Conservation (phyloP, 2,329 filamentous ascomycete species). For the Sordariomycetes sp. region DNA sequence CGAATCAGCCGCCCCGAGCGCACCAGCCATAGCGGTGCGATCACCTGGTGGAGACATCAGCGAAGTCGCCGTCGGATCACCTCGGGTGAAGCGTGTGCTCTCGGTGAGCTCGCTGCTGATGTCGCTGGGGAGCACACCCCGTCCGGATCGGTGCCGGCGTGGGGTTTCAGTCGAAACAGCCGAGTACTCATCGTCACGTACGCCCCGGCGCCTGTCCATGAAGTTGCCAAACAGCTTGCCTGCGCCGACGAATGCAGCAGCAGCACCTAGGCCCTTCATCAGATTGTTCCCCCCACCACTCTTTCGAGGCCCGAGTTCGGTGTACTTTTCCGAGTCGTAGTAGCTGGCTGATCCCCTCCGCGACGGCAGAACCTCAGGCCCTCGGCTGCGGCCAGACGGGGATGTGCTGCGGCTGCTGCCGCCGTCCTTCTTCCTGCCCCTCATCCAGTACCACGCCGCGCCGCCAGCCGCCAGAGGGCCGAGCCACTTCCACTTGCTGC, state of each 20-base stretch:
- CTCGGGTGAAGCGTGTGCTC: slow-evolving; percentile 15
- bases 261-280: slow-evolving; percentile 49
- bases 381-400: slow-evolving; percentile 20
- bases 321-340: slow-evolving; percentile 56
- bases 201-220: slow-evolving; percentile 42
- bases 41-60: slow-evolving; percentile 37
- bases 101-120: slow-evolving; percentile 38
- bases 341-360: slow-evolving; percentile 48
- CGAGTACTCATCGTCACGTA: slow-evolving; percentile 51
- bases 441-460: slow-evolving; percentile 36
- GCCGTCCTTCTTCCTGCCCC: slow-evolving; percentile 32
- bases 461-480: slow-evolving; percentile 44
- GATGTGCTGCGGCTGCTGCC: slow-evolving; percentile 31
- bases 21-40: slow-evolving; percentile 32
- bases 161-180: slow-evolving; percentile 55
- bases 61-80: slow-evolving; percentile 22
- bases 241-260: slow-evolving; percentile 54
- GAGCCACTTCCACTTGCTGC: slow-evolving; percentile 32
- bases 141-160: slow-evolving; percentile 32
- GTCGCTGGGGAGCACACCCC: slow-evolving; percentile 37
- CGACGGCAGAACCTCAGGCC: slow-evolving; percentile 42
- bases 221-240: slow-evolving; percentile 52
- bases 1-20: slow-evolving; percentile 34
- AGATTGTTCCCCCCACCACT: slow-evolving; percentile 43
- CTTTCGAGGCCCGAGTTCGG: slow-evolving; percentile 28